Evolutionary conservation across 2,329 filamentous ascomycete species (phyloP), one percentile per base, ranked within the genome.

Genomic region (Colletotrichum spaethianum): DNA sequence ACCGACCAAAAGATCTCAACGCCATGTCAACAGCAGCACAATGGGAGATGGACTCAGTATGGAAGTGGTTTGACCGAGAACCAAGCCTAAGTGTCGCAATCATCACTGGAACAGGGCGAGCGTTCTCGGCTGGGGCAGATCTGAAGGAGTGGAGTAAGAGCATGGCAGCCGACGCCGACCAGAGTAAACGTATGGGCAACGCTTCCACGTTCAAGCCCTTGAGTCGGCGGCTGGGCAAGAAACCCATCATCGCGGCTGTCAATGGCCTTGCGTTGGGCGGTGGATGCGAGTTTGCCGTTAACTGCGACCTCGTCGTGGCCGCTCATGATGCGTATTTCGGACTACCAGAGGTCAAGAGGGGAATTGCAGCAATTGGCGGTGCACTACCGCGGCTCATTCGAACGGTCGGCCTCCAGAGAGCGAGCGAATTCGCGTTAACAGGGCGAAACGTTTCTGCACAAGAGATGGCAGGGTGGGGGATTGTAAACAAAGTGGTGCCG

Each of bases 181-280:
- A 75, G 46, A 74, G 67, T 23, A 75, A 76, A 23, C 63, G 72
- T 3, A 73, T 73, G 70, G 70, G 70, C 18, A 73, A 74, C 50
- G 70, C 70, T 6, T 70, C 72, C 18, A 70, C 64, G 6, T 74
- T 74, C 50, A 70, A 46, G 33, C 70, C 70, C 0, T 77, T 92
- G 18, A 89, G 86, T 50, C 65, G 70, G 14, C 33, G 72, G 20
- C 55, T 70, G 75, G 59, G 78, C 80, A 90, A 89, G 82, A 91
- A 91, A 79, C 89, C 89, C 1, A 83, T 91, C 56, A 88, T 91
- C 77, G 88, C 87, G 11, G 89, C 89, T 2, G 87, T 90, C 3
- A 91, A 90, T 78, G 89, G 89, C 0, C 84, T 86, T 72, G 87
- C 87, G 1, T 80, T 89, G 57, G 89, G 89, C 0, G 89, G 88